Base-by-base conservation (phyloP, 1,139 yeast genomes). In the Neolecta irregularis region DNA sequence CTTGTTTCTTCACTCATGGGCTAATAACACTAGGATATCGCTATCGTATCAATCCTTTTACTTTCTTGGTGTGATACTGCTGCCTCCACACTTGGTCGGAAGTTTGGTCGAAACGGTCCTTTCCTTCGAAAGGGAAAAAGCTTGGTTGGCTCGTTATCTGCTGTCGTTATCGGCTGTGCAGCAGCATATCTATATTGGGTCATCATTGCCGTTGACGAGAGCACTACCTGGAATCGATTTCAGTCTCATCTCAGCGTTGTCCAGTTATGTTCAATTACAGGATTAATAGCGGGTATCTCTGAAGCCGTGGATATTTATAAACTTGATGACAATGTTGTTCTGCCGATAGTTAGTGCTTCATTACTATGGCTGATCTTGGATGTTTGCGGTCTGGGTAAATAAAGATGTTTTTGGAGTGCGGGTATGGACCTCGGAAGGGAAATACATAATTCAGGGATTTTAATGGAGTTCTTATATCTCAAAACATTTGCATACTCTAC, bases 31-130 rank as follows among this genome's bases (percentile, higher is more conserved):
- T 13, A 33, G 57, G 98, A 88, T 51, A 72, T 88, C 35, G 64
- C 75, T 1, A 61, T 85, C 18, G 64, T 83, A 61, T 66, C 93
- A 19, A 72, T 81, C 6, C 62, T 83, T 45, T 61, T 88, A 39
- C 66, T 88, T 44, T 78, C 94, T 52, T 88, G 96, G 96, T 85
- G 93, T 7, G 98, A 88, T 53, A 83, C 96, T 6, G 91, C 96
- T 4, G 98, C 98, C 2, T 80, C 95, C 3, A 80, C 95, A 1
- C 57, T 85, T 49, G 98, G 96, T 16, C 67, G 96, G 46, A 67
- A 67, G 36, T 81, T 61, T 54, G 96, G 96, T 5, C 66, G 77
- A 48, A 65, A 77, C 46, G 81, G 95, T 5, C 93, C 93, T 29
- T 72, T 74, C 51, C 56, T 85, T 24, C 65, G 76, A 6, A 60